Percentiles rank a stretch among this genome's conserved stretches.
phyloP scores from a whole-genome alignment of 306 rosid species.

The Casuarina cunninghamiana region DNA sequence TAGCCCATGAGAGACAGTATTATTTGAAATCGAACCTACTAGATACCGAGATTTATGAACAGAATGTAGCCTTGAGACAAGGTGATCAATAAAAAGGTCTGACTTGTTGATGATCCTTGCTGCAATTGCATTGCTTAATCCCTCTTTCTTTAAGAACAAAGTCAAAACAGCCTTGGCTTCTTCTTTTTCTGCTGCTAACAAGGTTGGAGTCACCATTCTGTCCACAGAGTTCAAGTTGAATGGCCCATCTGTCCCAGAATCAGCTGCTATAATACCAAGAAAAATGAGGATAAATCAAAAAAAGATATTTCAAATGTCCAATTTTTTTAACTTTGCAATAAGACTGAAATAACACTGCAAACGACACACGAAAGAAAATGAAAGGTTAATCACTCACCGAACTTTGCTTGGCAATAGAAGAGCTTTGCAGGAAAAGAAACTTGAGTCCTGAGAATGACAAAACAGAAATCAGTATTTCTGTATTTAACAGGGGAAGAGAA shows the following conservation, averaged over 20 bases:
- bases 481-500: background rate
- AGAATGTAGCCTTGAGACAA: slow-evolving; percentile 75
- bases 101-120: slow-evolving; percentile 76
- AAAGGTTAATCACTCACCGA: slow-evolving; percentile 46
- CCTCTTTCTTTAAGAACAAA: slow-evolving; percentile 82
- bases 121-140: slow-evolving; percentile 72
- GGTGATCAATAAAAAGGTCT: slow-evolving; percentile 70
- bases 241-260: slow-evolving; percentile 54
- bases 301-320: background rate
- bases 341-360: slow-evolving; percentile 15
- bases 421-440: slow-evolving; percentile 45
- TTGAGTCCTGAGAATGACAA: slow-evolving; percentile 49
- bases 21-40: slow-evolving; percentile 69
- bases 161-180: slow-evolving; percentile 88
- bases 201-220: slow-evolving; percentile 47
- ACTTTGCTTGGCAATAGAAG: slow-evolving; percentile 58
- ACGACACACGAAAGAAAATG: slow-evolving; percentile 19
- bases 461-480: slow-evolving; percentile 5
- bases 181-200: slow-evolving; percentile 88
- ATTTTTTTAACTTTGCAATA: background rate
- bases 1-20: slow-evolving; percentile 19
- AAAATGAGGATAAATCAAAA: slow-evolving; percentile 4
- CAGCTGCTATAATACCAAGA: slow-evolving; percentile 32
- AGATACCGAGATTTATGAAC: slow-evolving; percentile 88
- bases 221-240: slow-evolving; percentile 28